Conservation (phyloP, 2,329 filamentous ascomycete species). For the Alternaria hordeiaustralica region DNA sequence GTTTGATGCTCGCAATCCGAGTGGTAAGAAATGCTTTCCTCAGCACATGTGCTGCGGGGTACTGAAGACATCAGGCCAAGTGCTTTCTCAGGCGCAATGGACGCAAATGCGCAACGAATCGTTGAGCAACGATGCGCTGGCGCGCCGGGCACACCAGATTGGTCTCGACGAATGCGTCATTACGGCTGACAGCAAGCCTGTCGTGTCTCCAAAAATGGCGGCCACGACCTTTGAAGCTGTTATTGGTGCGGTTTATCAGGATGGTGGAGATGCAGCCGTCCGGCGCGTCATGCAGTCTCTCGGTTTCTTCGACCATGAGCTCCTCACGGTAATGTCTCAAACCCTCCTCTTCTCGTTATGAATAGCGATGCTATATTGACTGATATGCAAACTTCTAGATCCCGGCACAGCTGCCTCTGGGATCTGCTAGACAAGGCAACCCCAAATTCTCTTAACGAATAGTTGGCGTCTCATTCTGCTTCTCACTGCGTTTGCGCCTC, state of each 20-base stretch:
- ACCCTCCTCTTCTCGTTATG: neutral
- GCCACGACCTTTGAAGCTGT: constrained; percentile 43
- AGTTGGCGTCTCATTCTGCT: neutral
- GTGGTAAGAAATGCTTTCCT: constrained; percentile 3
- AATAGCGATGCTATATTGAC: neutral
- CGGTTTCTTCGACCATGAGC: constrained; percentile 8
- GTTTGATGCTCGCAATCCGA: constrained; percentile 7
- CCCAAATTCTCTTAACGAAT: neutral
- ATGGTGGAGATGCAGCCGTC: constrained; percentile 26
- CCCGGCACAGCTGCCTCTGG: neutral
- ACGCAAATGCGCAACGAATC: constrained; percentile 5
- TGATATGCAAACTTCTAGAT: constrained; percentile 8
- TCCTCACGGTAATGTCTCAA: constrained; percentile 8
- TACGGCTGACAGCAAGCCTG: neutral
- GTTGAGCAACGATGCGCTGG: constrained; percentile 8
- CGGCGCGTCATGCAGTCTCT: constrained; percentile 9
- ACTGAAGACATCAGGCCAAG: neutral
- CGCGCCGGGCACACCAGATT: neutral
- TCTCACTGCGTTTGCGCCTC: neutral
- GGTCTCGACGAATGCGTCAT: constrained; percentile 12
- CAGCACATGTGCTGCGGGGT: neutral
- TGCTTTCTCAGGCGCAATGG: constrained; percentile 3
- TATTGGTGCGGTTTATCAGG: constrained; percentile 43
- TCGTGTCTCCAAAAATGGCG: constrained; percentile 23
- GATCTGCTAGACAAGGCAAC: neutral